phyloP scores from a whole-genome alignment of 257 asterid species.

The Solanum lycopersicoides region DNA sequence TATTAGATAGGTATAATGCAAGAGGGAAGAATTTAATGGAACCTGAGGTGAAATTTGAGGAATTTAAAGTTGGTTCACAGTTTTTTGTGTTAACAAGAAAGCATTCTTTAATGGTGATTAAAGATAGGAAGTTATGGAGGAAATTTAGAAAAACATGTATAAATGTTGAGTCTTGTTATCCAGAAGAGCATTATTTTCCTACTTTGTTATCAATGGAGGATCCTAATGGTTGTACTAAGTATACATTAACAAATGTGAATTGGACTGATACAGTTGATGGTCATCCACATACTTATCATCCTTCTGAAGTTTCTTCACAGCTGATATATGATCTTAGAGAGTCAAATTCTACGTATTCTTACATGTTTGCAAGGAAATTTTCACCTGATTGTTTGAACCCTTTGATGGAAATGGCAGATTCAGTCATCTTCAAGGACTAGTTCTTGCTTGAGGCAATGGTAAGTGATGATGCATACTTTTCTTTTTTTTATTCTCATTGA shows the following conservation, averaged over 20 bases:
- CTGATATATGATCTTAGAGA: slow-evolving; percentile 56
- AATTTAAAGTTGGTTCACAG: slow-evolving; percentile 77
- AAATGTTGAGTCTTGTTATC: slow-evolving; percentile 67
- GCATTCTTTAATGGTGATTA: slow-evolving; percentile 66
- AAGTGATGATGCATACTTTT: slow-evolving; percentile 16
- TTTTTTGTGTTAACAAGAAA: slow-evolving; percentile 56
- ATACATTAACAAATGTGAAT: slow-evolving; percentile 70
- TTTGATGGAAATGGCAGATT: slow-evolving; percentile 64
- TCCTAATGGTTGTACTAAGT: slow-evolving; percentile 48
- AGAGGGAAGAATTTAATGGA: slow-evolving; percentile 64
- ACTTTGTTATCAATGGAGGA: slow-evolving; percentile 73
- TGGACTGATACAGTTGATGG: slow-evolving; percentile 78
- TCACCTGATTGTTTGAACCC: slow-evolving; percentile 72
- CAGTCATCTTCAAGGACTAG: slow-evolving; percentile 73
- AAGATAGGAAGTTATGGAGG: slow-evolving; percentile 81
- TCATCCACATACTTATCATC: slow-evolving; percentile 84
- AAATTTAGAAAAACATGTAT: slow-evolving; percentile 66
- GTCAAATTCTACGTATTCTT: slow-evolving; percentile 49
- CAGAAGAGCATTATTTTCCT: slow-evolving; percentile 93
- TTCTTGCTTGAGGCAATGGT: slow-evolving; percentile 26
- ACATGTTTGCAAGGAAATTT: slow-evolving; percentile 78
- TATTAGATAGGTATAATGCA: slow-evolving; percentile 56
- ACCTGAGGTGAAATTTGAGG: slow-evolving; percentile 62
- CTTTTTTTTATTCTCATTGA: not conserved
- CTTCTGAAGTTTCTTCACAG: slow-evolving; percentile 48